Evolutionary conservation across 306 rosid genomes (phyloP), one percentile per base, ranked within the genome.

Genomic region (Acacia acuminata): DNA sequence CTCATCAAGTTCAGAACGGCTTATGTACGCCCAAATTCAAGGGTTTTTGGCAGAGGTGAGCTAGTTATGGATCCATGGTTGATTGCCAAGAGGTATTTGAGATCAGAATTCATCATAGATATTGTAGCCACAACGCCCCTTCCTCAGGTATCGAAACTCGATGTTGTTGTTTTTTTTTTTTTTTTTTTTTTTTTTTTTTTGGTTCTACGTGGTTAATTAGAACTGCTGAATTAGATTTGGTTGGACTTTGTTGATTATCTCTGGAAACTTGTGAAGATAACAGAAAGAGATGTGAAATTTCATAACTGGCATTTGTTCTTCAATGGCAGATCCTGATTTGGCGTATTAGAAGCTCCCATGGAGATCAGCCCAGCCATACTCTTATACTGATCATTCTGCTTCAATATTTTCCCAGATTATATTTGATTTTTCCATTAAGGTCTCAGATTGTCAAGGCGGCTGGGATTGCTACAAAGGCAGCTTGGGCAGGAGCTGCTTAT

Each of bases 401-500:
- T 45, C 98, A 95, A 73, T 93, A 95, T 83, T 58, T 92, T 73
- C 98, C 96, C 34, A 87, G 97, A 90, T 83, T 95, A 20, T 95
- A 93, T 77, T 80, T 95, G 80, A 95, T 92, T 78, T 92, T 95
- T 67, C 97, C 98, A 58, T 77, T 95, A 79, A 95, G 97, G 70
- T 85, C 95, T 77, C 96, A 95, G 87, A 95, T 95, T 79, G 88
- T 90, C 85, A 92, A 93, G 82, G 92, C 98, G 81, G 86, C 93
- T 4, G 98, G 98, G 51, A 84, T 93, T 10, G 97, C 90, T 75
- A 92, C 98, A 83, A 92, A 89, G 84, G 92, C 97, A 1, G 98
- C 98, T 34, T 95, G 98, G 98, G 97, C 97, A 13, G 98, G 98
- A 83, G 98, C 98, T 79, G 98, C 98, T 6, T 95, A 93, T 63